Percentiles rank a stretch among this genome's conserved stretches.
These are phyloP conservation scores for Moelleriella libera DNA, from an alignment of 2,329 filamentous ascomycete species.

Conservation along the genomic window DNA sequence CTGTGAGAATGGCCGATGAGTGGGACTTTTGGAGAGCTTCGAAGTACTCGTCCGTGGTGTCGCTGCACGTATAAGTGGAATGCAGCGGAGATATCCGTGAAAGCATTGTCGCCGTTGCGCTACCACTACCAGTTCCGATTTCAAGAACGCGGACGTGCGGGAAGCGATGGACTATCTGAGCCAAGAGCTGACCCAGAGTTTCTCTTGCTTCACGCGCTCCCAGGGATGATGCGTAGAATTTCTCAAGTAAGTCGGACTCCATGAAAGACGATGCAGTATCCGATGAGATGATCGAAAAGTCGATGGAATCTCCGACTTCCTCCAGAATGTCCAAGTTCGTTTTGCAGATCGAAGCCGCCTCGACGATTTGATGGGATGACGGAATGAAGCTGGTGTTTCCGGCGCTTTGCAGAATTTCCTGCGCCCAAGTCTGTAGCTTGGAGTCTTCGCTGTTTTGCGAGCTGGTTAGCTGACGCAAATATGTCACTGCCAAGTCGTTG, in stretches of 20 bases:
- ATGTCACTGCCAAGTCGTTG: background rate
- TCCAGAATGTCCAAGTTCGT: background rate
- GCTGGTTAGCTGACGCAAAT: background rate
- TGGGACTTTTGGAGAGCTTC: background rate
- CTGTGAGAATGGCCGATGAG: background rate
- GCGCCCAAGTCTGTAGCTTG: background rate
- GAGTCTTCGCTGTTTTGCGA: background rate
- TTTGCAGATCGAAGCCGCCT: background rate
- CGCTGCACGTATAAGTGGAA: background rate
- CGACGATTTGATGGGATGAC: background rate
- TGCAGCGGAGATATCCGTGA: slow-evolving; percentile 4
- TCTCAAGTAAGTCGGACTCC: background rate
- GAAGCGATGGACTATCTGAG: slow-evolving; percentile 14
- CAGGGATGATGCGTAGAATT: background rate
- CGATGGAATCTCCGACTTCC: background rate
- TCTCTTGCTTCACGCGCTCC: background rate
- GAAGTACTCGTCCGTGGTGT: background rate
- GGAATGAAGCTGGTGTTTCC: background rate
- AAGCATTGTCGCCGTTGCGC: slow-evolving; percentile 21
- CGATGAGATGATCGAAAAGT: slow-evolving; percentile 11
- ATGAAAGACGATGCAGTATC: slow-evolving; percentile 5
- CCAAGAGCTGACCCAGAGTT: background rate
- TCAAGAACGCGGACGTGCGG: slow-evolving; percentile 25
- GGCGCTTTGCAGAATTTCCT: background rate
- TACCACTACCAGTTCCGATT: slow-evolving; percentile 28